Evolutionary conservation across 179 eudicot genomes (phyloP).

Genomic region (Carnegiea gigantea): DNA sequence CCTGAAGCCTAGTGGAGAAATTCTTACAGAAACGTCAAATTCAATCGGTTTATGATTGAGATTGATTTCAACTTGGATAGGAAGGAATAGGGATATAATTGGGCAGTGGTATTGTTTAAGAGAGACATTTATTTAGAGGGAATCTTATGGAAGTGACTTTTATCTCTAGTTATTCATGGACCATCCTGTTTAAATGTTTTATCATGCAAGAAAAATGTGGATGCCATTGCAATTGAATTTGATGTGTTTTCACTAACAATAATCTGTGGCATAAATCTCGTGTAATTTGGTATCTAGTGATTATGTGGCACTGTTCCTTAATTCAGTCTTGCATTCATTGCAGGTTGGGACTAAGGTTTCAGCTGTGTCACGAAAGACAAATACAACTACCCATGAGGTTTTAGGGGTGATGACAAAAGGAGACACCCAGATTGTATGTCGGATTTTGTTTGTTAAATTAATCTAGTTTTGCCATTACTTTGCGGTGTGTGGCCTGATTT

Average conservation of each 20-base stretch:
- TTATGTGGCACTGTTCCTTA: not conserved
- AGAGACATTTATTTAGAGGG: not conserved
- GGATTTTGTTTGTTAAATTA: slow-evolving; percentile 1
- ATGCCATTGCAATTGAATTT: not conserved
- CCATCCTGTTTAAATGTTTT: not conserved
- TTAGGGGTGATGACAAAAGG: slow-evolving; percentile 94
- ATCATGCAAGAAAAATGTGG: not conserved
- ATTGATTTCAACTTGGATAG: not conserved
- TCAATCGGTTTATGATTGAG: not conserved
- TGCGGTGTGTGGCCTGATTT: not conserved
- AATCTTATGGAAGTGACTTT: not conserved
- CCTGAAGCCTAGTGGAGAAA: not conserved
- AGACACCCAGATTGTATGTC: slow-evolving; percentile 84
- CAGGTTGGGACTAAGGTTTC: slow-evolving; percentile 97
- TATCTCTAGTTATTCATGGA: not conserved
- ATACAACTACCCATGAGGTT: slow-evolving; percentile 94
- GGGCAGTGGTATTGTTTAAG: not conserved
- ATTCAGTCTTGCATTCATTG: slow-evolving; percentile 19
- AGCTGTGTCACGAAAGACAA: slow-evolving; percentile 93
- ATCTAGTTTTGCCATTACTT: slow-evolving; percentile 1
- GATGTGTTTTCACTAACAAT: not conserved
- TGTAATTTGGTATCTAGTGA: not conserved
- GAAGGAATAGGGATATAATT: not conserved
- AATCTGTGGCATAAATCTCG: slow-evolving; percentile 5
- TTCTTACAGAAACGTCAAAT: not conserved